These are phyloP conservation scores for Fusarium sambucinum DNA, from an alignment of 2,329 filamentous ascomycete species.

Conservation along the genomic window DNA sequence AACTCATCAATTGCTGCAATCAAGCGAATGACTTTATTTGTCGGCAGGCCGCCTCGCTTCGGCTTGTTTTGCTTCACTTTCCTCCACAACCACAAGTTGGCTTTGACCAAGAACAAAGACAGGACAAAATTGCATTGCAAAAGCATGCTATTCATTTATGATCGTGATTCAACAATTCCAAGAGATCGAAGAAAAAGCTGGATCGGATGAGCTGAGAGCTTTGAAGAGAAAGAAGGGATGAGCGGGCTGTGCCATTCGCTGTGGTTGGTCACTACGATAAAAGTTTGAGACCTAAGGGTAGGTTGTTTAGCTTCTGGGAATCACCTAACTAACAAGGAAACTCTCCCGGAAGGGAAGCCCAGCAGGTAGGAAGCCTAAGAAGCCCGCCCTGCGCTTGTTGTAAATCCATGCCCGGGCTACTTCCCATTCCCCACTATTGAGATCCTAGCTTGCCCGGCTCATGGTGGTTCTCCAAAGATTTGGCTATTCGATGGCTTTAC, in stretches of 20 bases:
- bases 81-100: not conserved
- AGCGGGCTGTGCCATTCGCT: constrained; percentile 8
- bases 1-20: not conserved
- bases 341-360: constrained; percentile 12
- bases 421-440: constrained; percentile 4
- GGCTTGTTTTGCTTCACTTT: not conserved
- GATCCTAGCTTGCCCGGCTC: constrained; percentile 33
- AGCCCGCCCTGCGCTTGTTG: not conserved
- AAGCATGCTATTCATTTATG: not conserved
- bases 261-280: constrained; percentile 9
- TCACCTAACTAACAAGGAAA: not conserved
- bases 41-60: not conserved
- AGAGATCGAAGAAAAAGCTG: constrained; percentile 11
- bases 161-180: constrained; percentile 12
- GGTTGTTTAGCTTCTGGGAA: constrained; percentile 12
- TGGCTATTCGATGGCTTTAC: constrained; percentile 20
- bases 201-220: constrained; percentile 17
- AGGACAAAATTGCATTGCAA: not conserved
- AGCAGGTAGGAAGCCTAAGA: not conserved
- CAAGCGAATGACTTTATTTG: not conserved
- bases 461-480: not conserved
- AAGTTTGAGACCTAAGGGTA: not conserved
- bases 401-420: not conserved
- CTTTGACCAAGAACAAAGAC: not conserved
- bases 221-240: constrained; percentile 9